phyloP scores from a whole-genome alignment of 768 basidiomycete species.

The Serendipita sp. region DNA sequence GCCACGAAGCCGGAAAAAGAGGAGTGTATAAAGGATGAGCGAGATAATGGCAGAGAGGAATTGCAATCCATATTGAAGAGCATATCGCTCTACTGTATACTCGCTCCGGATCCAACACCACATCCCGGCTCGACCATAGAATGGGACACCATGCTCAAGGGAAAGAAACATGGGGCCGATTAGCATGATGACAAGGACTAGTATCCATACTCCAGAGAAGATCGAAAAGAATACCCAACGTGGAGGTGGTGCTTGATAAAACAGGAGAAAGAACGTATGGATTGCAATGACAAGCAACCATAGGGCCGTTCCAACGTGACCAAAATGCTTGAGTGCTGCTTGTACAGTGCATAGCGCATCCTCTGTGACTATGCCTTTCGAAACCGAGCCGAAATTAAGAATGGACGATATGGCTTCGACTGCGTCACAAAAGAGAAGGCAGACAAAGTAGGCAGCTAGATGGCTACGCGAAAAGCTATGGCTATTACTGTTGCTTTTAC shows the following conservation, averaged over 20 bases:
- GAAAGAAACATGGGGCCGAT: background rate
- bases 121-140: background rate
- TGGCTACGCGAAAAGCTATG: background rate
- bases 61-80: background rate
- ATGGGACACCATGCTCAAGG: background rate
- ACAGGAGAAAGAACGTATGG: background rate
- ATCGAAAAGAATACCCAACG: background rate
- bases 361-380: background rate
- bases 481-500: background rate
- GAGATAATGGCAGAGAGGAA: background rate
- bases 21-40: background rate
- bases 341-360: background rate
- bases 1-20: background rate
- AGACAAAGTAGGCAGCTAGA: background rate
- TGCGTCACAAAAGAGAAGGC: background rate
- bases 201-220: background rate
- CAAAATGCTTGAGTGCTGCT: background rate
- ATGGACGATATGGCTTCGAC: background rate
- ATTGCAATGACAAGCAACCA: background rate
- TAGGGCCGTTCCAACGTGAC: background rate
- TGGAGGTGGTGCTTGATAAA: background rate
- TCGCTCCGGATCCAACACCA: background rate
- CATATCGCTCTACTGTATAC: background rate
- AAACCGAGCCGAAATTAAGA: background rate
- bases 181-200: background rate